Base-by-base conservation (phyloP, 805 yeast species). In the Sugiyamaella qingdaonensis region DNA sequence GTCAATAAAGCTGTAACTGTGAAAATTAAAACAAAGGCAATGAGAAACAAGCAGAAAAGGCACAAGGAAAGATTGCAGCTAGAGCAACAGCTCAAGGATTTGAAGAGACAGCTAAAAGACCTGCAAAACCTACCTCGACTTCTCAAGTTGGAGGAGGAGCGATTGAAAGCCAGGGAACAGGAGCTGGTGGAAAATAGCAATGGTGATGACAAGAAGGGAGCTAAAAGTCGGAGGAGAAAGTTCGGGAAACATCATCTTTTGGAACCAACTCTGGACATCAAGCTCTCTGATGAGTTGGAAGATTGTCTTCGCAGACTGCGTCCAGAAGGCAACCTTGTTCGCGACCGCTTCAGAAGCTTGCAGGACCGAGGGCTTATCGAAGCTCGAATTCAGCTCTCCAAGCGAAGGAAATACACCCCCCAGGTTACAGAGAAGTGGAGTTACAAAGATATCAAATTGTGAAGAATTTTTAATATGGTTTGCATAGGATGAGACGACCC, bases 401-500 rank as follows among this genome's bases (percentile, higher is more conserved):
- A 80, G 68, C 80, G 75, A 68, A 80, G 85, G 66, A 84, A 80
- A 67, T 85, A 84, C 64, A 77, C 82, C 61, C 85, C 78, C 54
- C 88, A 86, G 75, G 71, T 86, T 57, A 86, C 95, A 31, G 97
- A 92, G 69, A 92, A 91, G 72, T 89, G 95, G 95, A 79, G 91
- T 33, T 88, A 86, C 73, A 92, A 92, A 73, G 95, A 92, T 71
- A 88, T 87, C 53, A 63, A 63, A 54, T 45, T 48, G 34, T 48
- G 37, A 41, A 27, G 13, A 19, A 9, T 10, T 14, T 16, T 39
- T 39, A n/a, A 24, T 24, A 24, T 24, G 3, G 29, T 24, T 24
- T 24, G 29, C 29, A 24, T 24, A 24, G 7, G 29, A 24, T n/a
- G n/a, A n/a, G n/a, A n/a, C n/a, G 43, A 4, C 24, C 7, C 29